phyloP scores from a whole-genome alignment of 2,329 filamentous ascomycete species.

The Incumbomyces lentus region DNA sequence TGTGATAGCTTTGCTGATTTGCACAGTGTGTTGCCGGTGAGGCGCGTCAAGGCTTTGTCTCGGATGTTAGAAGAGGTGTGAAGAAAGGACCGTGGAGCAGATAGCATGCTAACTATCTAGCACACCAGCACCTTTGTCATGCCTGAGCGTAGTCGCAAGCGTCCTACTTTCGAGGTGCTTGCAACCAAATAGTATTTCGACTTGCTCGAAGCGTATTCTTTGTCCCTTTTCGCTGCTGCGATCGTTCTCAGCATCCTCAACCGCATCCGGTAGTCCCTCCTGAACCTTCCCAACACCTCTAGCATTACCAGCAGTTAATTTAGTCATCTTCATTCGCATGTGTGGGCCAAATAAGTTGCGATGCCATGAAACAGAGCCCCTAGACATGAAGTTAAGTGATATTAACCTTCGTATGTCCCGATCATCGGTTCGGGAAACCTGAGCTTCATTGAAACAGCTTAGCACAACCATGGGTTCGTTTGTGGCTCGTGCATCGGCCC shows the following conservation, averaged over 20 bases:
- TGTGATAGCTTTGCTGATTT: constrained; percentile 4
- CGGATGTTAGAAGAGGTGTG: constrained; percentile 5
- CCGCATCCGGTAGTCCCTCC: constrained; percentile 3
- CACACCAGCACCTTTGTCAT: constrained; percentile 1
- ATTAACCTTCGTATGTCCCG: constrained; percentile 1
- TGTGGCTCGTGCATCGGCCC: constrained; percentile 5
- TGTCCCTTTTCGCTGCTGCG: not conserved
- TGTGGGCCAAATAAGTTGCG: not conserved
- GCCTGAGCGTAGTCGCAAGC: constrained; percentile 4
- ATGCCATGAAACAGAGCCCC: constrained; percentile 4
- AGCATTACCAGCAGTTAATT: not conserved
- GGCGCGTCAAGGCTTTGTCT: constrained; percentile 8
- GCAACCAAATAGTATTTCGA: not conserved
- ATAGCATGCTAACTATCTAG: constrained; percentile 5
- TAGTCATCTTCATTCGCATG: not conserved
- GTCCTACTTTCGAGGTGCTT: not conserved
- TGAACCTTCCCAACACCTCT: not conserved
- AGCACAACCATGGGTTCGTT: not conserved
- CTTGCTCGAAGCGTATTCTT: not conserved
- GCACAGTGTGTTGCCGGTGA: constrained; percentile 6
- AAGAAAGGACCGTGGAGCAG: not conserved
- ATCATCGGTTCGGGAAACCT: not conserved
- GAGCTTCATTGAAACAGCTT: constrained; percentile 1
- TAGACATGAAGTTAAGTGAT: constrained; percentile 1
- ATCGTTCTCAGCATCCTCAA: not conserved